phyloP scores from a whole-genome alignment of 306 rosid species.

The Boehmeria nivea region DNA sequence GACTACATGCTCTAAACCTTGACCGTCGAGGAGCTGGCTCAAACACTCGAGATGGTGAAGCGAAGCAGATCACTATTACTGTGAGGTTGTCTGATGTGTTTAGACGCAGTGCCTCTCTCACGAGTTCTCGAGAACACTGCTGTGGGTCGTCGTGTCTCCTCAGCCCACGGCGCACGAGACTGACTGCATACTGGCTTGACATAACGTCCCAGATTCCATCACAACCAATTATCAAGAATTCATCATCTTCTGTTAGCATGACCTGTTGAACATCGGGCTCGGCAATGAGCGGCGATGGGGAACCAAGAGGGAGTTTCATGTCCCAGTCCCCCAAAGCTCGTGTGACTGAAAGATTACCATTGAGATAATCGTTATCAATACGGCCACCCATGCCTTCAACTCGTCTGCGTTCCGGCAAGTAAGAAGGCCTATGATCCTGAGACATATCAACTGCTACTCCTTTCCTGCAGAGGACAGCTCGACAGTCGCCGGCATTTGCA shows the following conservation, averaged over 20 bases:
- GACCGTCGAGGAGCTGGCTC: slow-evolving; percentile 43
- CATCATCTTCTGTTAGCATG: slow-evolving; percentile 66
- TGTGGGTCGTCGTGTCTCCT: slow-evolving; percentile 81
- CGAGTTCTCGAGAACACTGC: slow-evolving; percentile 70
- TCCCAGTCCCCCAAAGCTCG: slow-evolving; percentile 92
- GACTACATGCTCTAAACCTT: slow-evolving; percentile 51
- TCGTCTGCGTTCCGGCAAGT: slow-evolving; percentile 54
- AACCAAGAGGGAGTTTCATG: slow-evolving; percentile 55
- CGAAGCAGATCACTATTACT: slow-evolving; percentile 63
- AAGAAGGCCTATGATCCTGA: slow-evolving; percentile 62
- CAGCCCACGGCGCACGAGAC: slow-evolving; percentile 77
- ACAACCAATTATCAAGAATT: slow-evolving; percentile 79
- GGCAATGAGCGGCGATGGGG: slow-evolving; percentile 76
- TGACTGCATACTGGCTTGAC: slow-evolving; percentile 77
- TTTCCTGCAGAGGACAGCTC: slow-evolving; percentile 87
- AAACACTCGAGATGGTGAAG: slow-evolving; percentile 35
- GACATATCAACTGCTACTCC: slow-evolving; percentile 81
- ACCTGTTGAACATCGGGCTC: slow-evolving; percentile 72
- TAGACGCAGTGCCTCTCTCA: slow-evolving; percentile 66
- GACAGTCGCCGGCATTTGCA: slow-evolving; percentile 95
- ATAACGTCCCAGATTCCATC: slow-evolving; percentile 94
- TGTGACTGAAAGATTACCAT: slow-evolving; percentile 61
- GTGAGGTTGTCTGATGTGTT: slow-evolving; percentile 78
- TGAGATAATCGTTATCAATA: slow-evolving; percentile 54
- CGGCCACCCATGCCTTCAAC: slow-evolving; percentile 65